These are phyloP conservation scores for Candida dubliniensis DNA, from an alignment of 1,139 yeast genomes.

Conservation along the genomic window DNA sequence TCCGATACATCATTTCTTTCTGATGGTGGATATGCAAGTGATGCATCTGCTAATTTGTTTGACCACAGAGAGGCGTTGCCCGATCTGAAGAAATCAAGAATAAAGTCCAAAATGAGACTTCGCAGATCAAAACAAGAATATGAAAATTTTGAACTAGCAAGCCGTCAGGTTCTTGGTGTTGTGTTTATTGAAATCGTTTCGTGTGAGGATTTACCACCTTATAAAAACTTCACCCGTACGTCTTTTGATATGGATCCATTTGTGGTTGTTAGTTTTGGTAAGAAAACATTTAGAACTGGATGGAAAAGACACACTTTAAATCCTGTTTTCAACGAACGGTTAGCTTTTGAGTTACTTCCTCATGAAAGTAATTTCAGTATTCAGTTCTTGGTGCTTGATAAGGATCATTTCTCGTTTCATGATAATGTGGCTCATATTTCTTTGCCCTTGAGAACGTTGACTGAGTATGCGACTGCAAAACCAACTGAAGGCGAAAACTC, in stretches of 20 bases:
- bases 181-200: slow-evolving; percentile 73
- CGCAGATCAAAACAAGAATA: slow-evolving; percentile 10
- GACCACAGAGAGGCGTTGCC: slow-evolving; percentile 1
- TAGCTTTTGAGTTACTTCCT: slow-evolving; percentile 74
- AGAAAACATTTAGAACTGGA: slow-evolving; percentile 82
- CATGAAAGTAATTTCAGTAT: slow-evolving; percentile 67
- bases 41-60: slow-evolving; percentile 5
- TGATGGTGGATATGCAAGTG: slow-evolving; percentile 14
- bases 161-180: slow-evolving; percentile 63
- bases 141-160: slow-evolving; percentile 30
- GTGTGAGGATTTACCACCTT: slow-evolving; percentile 71
- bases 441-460: slow-evolving; percentile 51
- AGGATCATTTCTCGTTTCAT: slow-evolving; percentile 78
- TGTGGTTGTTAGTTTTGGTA: slow-evolving; percentile 88
- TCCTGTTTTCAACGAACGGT: slow-evolving; percentile 78
- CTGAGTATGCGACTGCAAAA: slow-evolving; percentile 19
- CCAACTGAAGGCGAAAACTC: not conserved
- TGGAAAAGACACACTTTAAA: slow-evolving; percentile 81
- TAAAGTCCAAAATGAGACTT: slow-evolving; percentile 10
- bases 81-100: slow-evolving; percentile 7
- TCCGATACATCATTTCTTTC: slow-evolving; percentile 27
- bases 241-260: slow-evolving; percentile 97
- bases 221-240: slow-evolving; percentile 58
- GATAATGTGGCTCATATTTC: slow-evolving; percentile 74
- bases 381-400: slow-evolving; percentile 75